Conservation (phyloP, 1,284 basidiomycete species). For the Marasmius tenuissimus region DNA sequence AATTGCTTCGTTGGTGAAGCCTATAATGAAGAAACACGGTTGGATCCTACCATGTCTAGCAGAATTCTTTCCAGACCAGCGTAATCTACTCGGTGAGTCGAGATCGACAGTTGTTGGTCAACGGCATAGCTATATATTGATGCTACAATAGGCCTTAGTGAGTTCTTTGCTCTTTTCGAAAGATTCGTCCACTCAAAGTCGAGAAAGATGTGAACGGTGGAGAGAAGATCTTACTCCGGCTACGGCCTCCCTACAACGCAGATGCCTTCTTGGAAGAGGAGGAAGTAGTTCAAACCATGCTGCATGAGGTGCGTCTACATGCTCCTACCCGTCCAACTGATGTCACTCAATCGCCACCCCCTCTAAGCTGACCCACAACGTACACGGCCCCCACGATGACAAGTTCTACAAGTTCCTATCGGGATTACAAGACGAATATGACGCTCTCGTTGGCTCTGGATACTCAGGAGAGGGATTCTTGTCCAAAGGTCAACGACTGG, state of each 20-base stretch:
- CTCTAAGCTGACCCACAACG: constrained; percentile 79
- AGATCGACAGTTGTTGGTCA: background rate
- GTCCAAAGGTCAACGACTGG: constrained; percentile 65
- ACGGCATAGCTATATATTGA: background rate
- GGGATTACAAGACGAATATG: constrained; percentile 80
- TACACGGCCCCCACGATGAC: constrained; percentile 85
- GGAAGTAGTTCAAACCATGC: constrained; percentile 75
- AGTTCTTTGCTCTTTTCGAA: constrained; percentile 10
- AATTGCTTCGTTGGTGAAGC: constrained; percentile 81
- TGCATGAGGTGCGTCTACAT: constrained; percentile 68
- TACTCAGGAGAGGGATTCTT: constrained; percentile 86
- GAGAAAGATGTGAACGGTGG: constrained; percentile 72
- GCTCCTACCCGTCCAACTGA: background rate
- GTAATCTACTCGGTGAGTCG: constrained; percentile 68
- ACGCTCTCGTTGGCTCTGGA: constrained; percentile 70
- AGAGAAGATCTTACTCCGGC: constrained; percentile 76
- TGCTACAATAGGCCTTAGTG: constrained; percentile 28
- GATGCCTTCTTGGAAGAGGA: constrained; percentile 78
- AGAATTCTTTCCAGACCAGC: constrained; percentile 83
- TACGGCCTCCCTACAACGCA: constrained; percentile 69
- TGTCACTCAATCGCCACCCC: background rate
- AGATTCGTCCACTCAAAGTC: background rate
- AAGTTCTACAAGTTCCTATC: constrained; percentile 79
- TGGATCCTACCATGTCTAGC: constrained; percentile 82
- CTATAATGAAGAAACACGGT: constrained; percentile 81